Evolutionary conservation across 164 flowering plant genomes (phyloP), one percentile per base, ranked within the genome.

Genomic region (Cinnamomum chago): DNA sequence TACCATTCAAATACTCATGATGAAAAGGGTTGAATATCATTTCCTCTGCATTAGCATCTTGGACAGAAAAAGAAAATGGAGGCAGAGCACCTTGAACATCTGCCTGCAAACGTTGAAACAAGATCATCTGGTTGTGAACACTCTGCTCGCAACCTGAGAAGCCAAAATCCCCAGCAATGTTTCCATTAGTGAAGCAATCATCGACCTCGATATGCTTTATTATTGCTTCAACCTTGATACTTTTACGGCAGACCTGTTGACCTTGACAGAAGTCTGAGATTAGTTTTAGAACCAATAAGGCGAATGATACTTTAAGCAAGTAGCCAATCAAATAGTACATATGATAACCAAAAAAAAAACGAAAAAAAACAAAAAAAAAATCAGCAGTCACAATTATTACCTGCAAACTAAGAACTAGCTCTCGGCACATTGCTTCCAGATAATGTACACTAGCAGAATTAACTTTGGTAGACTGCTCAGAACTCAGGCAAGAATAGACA

Each of bases 211-310:
- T 70, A 74, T 84, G 82, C 72, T 86, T 78, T 64, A 92, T 72
- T n/a, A 76, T 83, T 58, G 88, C 90, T 70, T 90, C 88, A 78
- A 92, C 81, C 75, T 85, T 89, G 80, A 79, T 82, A 69, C 88
- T 87, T 78, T 76, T 85, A 82, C 87, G 87, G 79, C 81, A 81
- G 77, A 89, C 88, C 99, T 96, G 93, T 84, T 81, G 74, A 84
- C 81, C 82, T 87, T 84, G 81, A 74, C 84, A 84, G 76, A 79
- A 67, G 62, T 77, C 70, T 52, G 27, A 81, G 72, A 75, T 82
- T 72, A 84, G 72, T 72, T 62, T 1, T 75, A 62, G 40, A 58
- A 28, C 2, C 40, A 72, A 30, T 24, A 18, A 40, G 28, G 35
- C 11, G 18, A 22, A 52, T 12, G 47, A 7, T 40, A 40, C 47